These are phyloP conservation scores for Verticillium alfalfae DNA, from an alignment of 2,329 filamentous ascomycete species.

Conservation along the genomic window DNA sequence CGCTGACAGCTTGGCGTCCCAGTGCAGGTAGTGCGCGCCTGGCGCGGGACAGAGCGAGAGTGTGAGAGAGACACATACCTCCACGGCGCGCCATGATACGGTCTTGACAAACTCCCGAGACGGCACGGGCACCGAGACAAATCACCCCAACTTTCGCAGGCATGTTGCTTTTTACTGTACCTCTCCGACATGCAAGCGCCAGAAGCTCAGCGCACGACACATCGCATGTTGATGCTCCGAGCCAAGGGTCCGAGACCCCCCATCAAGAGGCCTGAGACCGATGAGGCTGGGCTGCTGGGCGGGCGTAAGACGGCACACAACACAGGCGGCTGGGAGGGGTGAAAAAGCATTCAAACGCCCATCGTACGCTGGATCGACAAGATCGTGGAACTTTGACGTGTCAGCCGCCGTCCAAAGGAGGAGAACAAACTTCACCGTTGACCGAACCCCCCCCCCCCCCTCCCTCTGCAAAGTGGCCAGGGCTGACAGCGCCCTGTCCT, in stretches of 20 bases:
- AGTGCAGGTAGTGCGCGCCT: background rate
- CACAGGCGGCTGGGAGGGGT: background rate
- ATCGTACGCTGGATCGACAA: background rate
- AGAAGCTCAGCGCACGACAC: background rate
- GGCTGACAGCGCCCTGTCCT: background rate
- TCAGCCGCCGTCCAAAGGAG: background rate
- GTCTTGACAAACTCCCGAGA: background rate
- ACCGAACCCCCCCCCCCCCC: too few species aligned
- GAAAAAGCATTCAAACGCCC: background rate
- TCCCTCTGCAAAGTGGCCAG: conserved; percentile 2
- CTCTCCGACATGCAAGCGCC: background rate
- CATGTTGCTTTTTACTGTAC: background rate
- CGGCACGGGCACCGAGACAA: background rate
- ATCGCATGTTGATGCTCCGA: background rate
- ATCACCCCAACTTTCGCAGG: background rate
- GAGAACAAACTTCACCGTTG: conserved; percentile 3
- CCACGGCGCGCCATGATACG: background rate
- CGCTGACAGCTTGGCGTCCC: background rate
- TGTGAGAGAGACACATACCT: too few species aligned
- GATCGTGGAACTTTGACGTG: background rate
- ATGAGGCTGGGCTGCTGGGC: background rate
- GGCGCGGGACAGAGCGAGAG: background rate
- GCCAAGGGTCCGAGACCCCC: background rate
- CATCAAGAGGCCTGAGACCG: background rate
- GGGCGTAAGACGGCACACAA: background rate